phyloP scores from a whole-genome alignment of 371 early-diverging fungal species.

The Coelomomyces lativittatus region DNA sequence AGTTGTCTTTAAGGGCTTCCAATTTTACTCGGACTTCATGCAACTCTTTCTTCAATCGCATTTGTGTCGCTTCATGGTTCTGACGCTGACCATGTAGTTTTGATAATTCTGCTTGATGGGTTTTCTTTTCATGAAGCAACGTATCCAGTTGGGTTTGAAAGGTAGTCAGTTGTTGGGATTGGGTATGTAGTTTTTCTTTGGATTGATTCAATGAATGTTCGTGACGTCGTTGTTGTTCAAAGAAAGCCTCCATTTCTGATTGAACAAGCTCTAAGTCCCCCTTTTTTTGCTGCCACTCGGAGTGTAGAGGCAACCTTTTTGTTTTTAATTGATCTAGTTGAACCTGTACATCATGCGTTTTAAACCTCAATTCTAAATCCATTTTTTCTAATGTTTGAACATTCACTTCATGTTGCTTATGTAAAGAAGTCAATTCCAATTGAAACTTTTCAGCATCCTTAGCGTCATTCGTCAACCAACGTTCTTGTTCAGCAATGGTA shows the following conservation, averaged over 20 bases:
- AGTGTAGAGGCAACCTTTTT: neutral
- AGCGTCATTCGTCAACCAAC: neutral
- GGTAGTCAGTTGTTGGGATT: neutral
- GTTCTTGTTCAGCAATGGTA: slow-evolving; percentile 10
- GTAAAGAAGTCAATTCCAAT: neutral
- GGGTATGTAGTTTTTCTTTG: neutral
- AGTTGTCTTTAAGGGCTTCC: neutral
- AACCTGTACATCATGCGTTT: neutral
- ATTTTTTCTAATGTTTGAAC: neutral
- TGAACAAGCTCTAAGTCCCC: neutral
- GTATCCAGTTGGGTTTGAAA: neutral
- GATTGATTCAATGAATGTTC: neutral
- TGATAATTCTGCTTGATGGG: neutral
- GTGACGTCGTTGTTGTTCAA: neutral
- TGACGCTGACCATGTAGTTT: neutral
- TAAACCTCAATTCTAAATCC: neutral
- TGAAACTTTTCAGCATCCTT: neutral
- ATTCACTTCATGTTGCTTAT: neutral
- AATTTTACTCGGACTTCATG: neutral
- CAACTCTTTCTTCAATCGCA: neutral
- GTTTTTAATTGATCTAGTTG: neutral
- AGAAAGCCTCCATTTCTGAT: neutral
- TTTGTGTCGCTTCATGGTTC: neutral
- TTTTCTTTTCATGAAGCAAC: neutral
- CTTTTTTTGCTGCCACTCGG: neutral